Percentiles rank a stretch among this genome's conserved stretches.
Evolutionary conservation across 768 basidiomycete species (phyloP).

Genomic region (Tricholoma bakamatsutake): DNA sequence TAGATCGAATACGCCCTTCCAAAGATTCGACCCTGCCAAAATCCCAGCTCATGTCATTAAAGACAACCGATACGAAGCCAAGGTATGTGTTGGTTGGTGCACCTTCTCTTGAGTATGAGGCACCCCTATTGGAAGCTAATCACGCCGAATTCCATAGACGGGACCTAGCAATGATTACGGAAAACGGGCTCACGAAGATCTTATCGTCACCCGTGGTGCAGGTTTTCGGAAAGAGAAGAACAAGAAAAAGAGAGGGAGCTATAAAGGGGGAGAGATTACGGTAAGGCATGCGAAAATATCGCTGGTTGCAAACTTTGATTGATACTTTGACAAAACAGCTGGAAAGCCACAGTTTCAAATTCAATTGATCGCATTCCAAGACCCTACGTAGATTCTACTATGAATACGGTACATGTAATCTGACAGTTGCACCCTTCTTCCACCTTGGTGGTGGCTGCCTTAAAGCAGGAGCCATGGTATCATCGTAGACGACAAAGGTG

Average conservation of each 20-base stretch:
- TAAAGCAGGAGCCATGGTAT: not conserved
- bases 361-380: slow-evolving; percentile 29
- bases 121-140: not conserved
- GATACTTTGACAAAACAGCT: slow-evolving; percentile 38
- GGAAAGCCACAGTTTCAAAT: slow-evolving; percentile 85
- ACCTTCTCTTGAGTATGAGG: not conserved
- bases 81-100: slow-evolving; percentile 40
- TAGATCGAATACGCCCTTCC: slow-evolving; percentile 65
- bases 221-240: slow-evolving; percentile 99
- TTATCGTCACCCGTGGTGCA: slow-evolving; percentile 90
- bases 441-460: not conserved
- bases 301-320: not conserved
- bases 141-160: slow-evolving; percentile 32
- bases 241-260: slow-evolving; percentile 97
- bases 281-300: slow-evolving; percentile 34
- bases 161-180: slow-evolving; percentile 81
- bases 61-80: slow-evolving; percentile 78
- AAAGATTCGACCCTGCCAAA: slow-evolving; percentile 65
- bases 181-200: slow-evolving; percentile 73
- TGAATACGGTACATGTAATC: not conserved
- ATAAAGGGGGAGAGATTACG: slow-evolving; percentile 92
- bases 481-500: not conserved
- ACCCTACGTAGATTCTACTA: not conserved
- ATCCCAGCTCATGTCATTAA: slow-evolving; percentile 33
- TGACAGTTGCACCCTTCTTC: not conserved